Percentiles rank a stretch among this genome's conserved stretches.
phyloP scores from a whole-genome alignment of 352 stramenopile species.

The Globisporangium okanoganense region DNA sequence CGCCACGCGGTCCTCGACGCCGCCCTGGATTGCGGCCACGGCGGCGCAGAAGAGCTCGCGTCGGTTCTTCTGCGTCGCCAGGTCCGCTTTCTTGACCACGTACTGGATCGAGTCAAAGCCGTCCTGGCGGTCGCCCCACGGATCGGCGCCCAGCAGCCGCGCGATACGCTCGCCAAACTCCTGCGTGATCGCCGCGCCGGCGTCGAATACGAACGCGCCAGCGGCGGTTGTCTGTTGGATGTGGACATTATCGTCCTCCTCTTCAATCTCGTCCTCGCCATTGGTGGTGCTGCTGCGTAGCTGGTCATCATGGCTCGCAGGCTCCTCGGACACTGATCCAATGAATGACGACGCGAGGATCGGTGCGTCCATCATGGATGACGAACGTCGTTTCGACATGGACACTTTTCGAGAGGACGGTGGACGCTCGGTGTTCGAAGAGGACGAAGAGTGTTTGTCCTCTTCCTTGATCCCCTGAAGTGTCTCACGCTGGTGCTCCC shows the following conservation, averaged over 20 bases:
- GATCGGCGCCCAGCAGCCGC: conserved; percentile 57
- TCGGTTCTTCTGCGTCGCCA: conserved; percentile 29
- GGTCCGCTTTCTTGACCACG: conserved; percentile 61
- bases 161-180: conserved; percentile 72
- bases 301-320: conserved; percentile 21
- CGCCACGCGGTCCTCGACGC: conserved; percentile 69
- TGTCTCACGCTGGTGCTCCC: conserved; percentile 14
- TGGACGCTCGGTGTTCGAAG: background rate
- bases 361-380: conserved; percentile 32
- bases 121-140: conserved; percentile 78
- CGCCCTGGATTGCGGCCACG: conserved; percentile 61
- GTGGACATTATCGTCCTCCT: conserved; percentile 5
- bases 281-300: too few species aligned
- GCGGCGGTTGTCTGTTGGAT: conserved; percentile 1
- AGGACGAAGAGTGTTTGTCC: conserved; percentile 12
- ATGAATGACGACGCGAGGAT: conserved; percentile 55
- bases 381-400: conserved; percentile 17
- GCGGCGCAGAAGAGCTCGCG: conserved; percentile 64
- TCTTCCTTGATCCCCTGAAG: conserved; percentile 49
- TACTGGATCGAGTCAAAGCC: conserved; percentile 69
- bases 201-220: conserved; percentile 38
- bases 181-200: conserved; percentile 59
- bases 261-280: conserved; percentile 8
- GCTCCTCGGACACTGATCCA: conserved; percentile 3
- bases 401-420: conserved; percentile 18